Percentiles rank a stretch among this genome's conserved stretches.
Evolutionary conservation across 2,329 filamentous ascomycete genomes (phyloP).

Genomic region (Botrytis galanthina): DNA sequence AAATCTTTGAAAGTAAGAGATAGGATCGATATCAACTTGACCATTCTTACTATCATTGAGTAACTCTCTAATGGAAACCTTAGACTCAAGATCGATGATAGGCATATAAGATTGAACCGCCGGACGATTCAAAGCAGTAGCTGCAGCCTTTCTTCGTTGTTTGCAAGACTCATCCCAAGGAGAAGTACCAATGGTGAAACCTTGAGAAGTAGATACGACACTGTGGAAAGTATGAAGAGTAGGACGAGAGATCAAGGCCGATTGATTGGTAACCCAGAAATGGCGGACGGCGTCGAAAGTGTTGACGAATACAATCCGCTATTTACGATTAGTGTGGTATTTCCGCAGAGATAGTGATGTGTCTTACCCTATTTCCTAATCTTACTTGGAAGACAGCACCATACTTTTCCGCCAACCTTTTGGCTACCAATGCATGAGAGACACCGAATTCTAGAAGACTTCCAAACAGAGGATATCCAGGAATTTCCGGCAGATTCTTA

Average conservation of each 20-base stretch:
- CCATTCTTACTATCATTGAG: constrained; percentile 63
- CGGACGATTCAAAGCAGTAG: constrained; percentile 73
- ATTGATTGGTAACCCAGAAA: constrained; percentile 77
- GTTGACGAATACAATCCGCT: constrained; percentile 75
- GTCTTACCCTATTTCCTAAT: constrained; percentile 25
- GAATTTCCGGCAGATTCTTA: constrained; percentile 23
- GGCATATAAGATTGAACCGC: constrained; percentile 78
- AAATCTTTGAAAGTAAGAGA: constrained; percentile 70
- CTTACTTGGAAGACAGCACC: constrained; percentile 25
- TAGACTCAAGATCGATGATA: constrained; percentile 75
- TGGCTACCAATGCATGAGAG: constrained; percentile 23
- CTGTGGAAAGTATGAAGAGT: constrained; percentile 80
- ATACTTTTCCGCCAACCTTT: constrained; percentile 22
- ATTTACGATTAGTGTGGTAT: constrained; percentile 42
- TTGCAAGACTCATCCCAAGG: constrained; percentile 84
- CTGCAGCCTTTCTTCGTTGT: constrained; percentile 71
- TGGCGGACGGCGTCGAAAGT: constrained; percentile 71
- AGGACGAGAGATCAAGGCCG: constrained; percentile 72
- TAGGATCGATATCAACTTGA: constrained; percentile 64
- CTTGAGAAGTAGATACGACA: constrained; percentile 72
- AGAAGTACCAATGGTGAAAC: constrained; percentile 79
- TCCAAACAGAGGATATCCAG: constrained; percentile 24
- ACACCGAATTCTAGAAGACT: constrained; percentile 24
- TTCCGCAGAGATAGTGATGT: constrained; percentile 50
- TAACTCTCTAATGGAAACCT: constrained; percentile 69